phyloP scores from a whole-genome alignment of 352 stramenopile genomes.

The Pythium grandisporangium region DNA sequence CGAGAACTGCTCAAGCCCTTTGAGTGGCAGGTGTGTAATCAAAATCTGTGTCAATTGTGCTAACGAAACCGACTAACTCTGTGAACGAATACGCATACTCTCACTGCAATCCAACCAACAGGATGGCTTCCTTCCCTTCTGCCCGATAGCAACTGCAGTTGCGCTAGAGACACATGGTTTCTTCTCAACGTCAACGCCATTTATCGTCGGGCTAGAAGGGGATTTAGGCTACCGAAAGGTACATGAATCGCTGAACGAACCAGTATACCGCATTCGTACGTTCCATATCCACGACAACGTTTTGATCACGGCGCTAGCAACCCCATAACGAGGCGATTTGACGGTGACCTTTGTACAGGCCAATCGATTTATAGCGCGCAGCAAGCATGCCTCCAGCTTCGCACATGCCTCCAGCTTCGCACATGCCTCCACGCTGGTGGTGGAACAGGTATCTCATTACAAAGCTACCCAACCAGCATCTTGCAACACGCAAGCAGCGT shows the following conservation, averaged over 20 bases:
- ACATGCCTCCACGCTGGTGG: constrained; percentile 30
- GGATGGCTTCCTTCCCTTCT: constrained; percentile 52
- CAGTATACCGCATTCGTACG: constrained; percentile 55
- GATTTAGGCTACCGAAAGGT: constrained; percentile 31
- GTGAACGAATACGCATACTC: background rate
- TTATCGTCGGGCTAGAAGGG: constrained; percentile 48
- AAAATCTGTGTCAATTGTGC: background rate
- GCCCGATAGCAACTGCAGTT: constrained; percentile 22
- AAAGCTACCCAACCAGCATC: too few relatives aligned
- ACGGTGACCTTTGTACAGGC: constrained; percentile 21
- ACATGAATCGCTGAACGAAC: constrained; percentile 27
- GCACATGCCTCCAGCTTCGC: constrained; percentile 28
- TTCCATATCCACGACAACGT: constrained; percentile 1
- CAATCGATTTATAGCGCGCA: constrained; percentile 68
- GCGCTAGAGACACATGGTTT: constrained; percentile 22
- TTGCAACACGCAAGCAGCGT: constrained; percentile 35
- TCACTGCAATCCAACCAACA: constrained; percentile 5
- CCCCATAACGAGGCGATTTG: too few relatives aligned
- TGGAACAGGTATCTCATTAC: too few relatives aligned
- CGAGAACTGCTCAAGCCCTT: constrained; percentile 39
- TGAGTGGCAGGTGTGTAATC: constrained; percentile 32
- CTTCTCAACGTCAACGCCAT: constrained; percentile 24
- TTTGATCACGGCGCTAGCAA: background rate
- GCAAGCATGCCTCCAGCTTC: constrained; percentile 33
- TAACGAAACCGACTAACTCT: background rate